Evolutionary conservation across 345 rosid species (phyloP).

Genomic region (Combretum micranthum): DNA sequence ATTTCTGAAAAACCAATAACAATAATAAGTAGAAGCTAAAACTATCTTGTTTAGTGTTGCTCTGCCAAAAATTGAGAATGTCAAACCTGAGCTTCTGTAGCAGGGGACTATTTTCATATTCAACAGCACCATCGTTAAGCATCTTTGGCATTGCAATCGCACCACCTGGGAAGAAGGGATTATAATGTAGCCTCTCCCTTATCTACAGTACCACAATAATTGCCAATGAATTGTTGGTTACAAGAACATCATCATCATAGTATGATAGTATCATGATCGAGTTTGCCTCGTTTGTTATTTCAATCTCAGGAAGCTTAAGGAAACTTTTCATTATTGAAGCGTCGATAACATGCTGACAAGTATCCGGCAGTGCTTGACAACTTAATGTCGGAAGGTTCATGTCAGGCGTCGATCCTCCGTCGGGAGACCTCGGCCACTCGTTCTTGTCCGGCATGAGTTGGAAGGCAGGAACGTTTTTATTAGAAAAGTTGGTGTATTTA

Average conservation of each 20-base stretch:
- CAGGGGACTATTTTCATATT: constrained; percentile 97
- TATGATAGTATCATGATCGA: not conserved
- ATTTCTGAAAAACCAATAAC: constrained; percentile 1
- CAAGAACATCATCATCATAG: not conserved
- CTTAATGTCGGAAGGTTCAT: too few species aligned
- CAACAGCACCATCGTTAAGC: constrained; percentile 95
- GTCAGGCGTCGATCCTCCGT: too few species aligned
- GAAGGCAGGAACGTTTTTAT: too few species aligned
- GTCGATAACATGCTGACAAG: too few species aligned
- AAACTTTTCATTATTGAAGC: too few species aligned
- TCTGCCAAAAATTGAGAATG: not conserved
- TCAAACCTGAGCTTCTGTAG: constrained; percentile 95
- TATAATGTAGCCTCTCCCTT: constrained; percentile 89
- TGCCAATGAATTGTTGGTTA: too few species aligned
- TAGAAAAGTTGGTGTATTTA: too few species aligned
- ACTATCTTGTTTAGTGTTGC: not conserved
- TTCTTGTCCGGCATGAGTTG: too few species aligned
- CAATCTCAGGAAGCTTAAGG: too few species aligned
- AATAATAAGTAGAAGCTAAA: constrained; percentile 2
- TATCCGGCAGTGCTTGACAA: too few species aligned
- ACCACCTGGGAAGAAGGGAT: constrained; percentile 99
- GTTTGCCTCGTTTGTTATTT: too few species aligned
- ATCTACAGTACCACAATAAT: constrained; percentile 44
- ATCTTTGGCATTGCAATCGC: constrained; percentile 99
- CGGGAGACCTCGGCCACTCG: too few species aligned